phyloP scores from a whole-genome alignment of 2,329 filamentous ascomycete species.

The Trichophyton benhamiae region DNA sequence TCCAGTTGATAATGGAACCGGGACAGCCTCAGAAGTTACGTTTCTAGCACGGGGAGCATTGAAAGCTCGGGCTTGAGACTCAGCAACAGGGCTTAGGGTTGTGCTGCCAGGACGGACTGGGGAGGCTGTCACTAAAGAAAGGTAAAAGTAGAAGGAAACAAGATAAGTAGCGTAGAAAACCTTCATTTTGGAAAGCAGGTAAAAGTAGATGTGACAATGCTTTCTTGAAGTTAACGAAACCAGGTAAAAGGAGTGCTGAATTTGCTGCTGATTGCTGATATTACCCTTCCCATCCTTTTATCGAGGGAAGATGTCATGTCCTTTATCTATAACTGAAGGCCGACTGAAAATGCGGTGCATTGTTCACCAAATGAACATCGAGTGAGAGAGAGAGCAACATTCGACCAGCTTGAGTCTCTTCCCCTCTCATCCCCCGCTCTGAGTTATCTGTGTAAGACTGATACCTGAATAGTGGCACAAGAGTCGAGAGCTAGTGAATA shows the following conservation, averaged over 20 bases:
- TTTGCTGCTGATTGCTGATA: not conserved
- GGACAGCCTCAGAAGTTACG: not conserved
- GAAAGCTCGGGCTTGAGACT: not conserved
- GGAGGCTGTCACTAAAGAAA: not conserved
- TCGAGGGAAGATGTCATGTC: not conserved
- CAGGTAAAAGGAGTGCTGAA: not conserved
- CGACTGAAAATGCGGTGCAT: not conserved
- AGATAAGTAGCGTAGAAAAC: not conserved
- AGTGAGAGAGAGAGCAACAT: not conserved
- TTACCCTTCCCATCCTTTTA: not conserved
- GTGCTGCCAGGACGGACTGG: not conserved
- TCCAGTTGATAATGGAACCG: not conserved
- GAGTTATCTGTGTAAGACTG: not conserved
- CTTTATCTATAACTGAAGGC: not conserved
- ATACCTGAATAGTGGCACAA: not conserved
- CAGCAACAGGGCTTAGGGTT: not conserved
- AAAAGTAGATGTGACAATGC: not conserved
- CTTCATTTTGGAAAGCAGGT: not conserved
- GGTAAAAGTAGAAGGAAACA: not conserved
- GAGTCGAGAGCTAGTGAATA: not conserved
- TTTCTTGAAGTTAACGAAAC: not conserved
- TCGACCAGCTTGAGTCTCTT: not conserved
- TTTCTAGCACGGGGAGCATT: not conserved
- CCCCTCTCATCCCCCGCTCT: not conserved
- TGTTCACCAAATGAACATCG: not conserved